Percentiles rank a stretch among this genome's conserved stretches.
Evolutionary conservation across 192 early-diverging fungal genomes (phyloP).

Genomic region (Rhizophagus sp.): DNA sequence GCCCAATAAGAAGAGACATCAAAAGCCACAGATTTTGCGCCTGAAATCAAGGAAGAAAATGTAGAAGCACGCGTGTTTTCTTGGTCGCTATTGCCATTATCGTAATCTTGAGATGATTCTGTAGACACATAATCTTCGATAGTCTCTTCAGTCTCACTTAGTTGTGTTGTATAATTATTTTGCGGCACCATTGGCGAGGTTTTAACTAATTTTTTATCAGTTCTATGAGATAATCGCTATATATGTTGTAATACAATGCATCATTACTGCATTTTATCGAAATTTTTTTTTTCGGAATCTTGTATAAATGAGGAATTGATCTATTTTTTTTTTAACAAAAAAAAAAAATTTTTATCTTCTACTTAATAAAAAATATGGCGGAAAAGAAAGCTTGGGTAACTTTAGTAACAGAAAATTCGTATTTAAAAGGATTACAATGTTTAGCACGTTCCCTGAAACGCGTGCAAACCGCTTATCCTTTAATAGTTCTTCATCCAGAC

Average conservation of each 20-base stretch:
- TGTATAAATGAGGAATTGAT: too few relatives aligned
- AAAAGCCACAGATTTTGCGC: slow-evolving; percentile 39
- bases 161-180: not conserved
- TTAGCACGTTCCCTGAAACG: not conserved
- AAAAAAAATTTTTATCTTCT: too few relatives aligned
- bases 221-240: too few relatives aligned
- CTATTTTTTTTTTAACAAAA: too few relatives aligned
- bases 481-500: not conserved
- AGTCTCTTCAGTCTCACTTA: not conserved
- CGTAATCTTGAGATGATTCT: not conserved
- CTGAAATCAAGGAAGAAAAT: slow-evolving; percentile 30
- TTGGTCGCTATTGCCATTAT: not conserved
- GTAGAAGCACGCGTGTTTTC: slow-evolving; percentile 3
- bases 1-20: slow-evolving; percentile 48
- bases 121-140: not conserved
- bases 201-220: not conserved
- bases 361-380: not conserved
- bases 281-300: too few relatives aligned
- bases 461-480: not conserved
- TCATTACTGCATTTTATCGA: too few relatives aligned
- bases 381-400: not conserved
- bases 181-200: not conserved
- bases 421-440: not conserved
- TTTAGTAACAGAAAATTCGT: not conserved
- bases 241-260: too few relatives aligned